phyloP scores from a whole-genome alignment of 1,139 yeast species.

The Pichia inconspicua region DNA sequence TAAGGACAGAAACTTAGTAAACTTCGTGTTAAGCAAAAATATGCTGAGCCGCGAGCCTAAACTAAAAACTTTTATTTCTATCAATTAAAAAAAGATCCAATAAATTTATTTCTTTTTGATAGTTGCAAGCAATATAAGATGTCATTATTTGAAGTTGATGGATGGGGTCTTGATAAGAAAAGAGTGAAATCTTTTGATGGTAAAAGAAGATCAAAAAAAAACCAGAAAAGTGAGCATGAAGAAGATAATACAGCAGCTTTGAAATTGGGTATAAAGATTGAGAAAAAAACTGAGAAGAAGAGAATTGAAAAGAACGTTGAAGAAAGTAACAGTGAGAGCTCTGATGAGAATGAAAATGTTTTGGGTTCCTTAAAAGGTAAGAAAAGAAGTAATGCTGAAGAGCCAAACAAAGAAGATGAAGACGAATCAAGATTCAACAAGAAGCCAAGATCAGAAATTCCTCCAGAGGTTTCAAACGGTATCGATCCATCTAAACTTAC shows the following conservation, averaged over 20 bases:
- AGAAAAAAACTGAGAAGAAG: neutral
- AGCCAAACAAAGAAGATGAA: constrained; percentile 1
- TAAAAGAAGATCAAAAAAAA: constrained; percentile 5
- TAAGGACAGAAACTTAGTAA: neutral
- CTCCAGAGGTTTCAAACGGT: constrained; percentile 16
- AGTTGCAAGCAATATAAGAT: constrained; percentile 26
- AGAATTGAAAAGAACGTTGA: neutral
- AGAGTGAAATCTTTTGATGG: constrained; percentile 30
- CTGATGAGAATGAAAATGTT: neutral
- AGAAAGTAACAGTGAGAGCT: constrained; percentile 7
- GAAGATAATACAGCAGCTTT: neutral
- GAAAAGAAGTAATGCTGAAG: neutral
- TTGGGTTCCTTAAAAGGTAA: neutral
- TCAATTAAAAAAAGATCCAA: too few species aligned
- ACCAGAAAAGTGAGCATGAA: constrained; percentile 6
- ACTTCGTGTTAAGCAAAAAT: too few species aligned
- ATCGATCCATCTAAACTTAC: constrained; percentile 47
- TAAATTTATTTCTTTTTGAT: too few species aligned
- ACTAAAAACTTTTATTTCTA: too few species aligned
- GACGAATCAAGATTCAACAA: constrained; percentile 6
- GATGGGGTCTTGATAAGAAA: constrained; percentile 63
- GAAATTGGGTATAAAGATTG: neutral
- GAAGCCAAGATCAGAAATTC: constrained; percentile 10
- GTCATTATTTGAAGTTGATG: constrained; percentile 74
- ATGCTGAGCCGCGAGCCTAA: too few species aligned